These are phyloP conservation scores for Conringia planisiliqua DNA, from an alignment of 345 rosid species.

Conservation along the genomic window DNA sequence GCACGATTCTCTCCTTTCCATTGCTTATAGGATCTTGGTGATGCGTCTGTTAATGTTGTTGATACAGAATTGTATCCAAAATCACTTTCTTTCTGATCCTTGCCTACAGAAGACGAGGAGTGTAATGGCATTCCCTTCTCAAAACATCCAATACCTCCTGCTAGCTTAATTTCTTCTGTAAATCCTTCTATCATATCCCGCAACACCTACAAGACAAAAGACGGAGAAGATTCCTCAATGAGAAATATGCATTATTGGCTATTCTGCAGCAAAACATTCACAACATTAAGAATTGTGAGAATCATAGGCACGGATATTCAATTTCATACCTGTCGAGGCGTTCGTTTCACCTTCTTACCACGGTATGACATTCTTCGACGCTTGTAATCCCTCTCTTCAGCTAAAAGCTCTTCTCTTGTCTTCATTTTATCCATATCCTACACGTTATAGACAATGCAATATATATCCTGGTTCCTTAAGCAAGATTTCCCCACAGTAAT, in stretches of 20 bases:
- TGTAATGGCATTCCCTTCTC: slow-evolving; percentile 43
- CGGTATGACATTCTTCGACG: slow-evolving; percentile 95
- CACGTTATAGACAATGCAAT: background rate
- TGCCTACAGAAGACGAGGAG: slow-evolving; percentile 25
- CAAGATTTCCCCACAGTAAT: background rate
- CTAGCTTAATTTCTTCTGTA: slow-evolving; percentile 75
- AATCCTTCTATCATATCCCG: slow-evolving; percentile 82
- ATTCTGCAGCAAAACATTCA: background rate
- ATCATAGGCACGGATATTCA: background rate
- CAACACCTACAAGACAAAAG: slow-evolving; percentile 44
- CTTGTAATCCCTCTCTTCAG: slow-evolving; percentile 98
- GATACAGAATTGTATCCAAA: slow-evolving; percentile 30
- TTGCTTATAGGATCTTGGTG: slow-evolving; percentile 30
- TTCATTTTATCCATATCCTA: slow-evolving; percentile 62
- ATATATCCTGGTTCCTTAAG: background rate
- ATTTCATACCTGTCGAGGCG: slow-evolving; percentile 55
- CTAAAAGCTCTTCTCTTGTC: slow-evolving; percentile 83
- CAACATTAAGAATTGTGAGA: background rate
- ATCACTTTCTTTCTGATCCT: slow-evolving; percentile 30
- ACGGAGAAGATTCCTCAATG: background rate
- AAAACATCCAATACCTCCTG: slow-evolving; percentile 89
- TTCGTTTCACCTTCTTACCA: slow-evolving; percentile 87
- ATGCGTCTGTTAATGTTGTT: slow-evolving; percentile 34
- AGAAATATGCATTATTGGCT: background rate
- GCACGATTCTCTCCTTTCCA: slow-evolving; percentile 25